phyloP scores from a whole-genome alignment of 140 eudicot species.

The Oenanthe javanica region DNA sequence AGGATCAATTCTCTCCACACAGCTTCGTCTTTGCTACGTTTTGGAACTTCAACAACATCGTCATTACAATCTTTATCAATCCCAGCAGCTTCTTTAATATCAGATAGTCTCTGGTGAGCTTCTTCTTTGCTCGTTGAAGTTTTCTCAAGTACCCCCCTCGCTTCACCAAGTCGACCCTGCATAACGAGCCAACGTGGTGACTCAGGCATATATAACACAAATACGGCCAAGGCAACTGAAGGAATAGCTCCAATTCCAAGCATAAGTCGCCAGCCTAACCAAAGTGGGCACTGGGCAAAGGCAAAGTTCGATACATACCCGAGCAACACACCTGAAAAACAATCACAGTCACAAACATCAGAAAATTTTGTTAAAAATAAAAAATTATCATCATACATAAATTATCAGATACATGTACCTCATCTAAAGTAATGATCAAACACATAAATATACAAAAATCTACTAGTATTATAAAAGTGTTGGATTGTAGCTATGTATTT shows the following conservation, averaged over 20 bases:
- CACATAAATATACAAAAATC: no score
- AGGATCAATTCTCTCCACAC: background rate
- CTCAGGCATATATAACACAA: background rate
- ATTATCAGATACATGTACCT: background rate
- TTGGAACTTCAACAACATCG: background rate
- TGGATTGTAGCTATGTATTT: background rate
- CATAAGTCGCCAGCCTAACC: slow-evolving; percentile 3
- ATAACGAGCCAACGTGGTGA: background rate
- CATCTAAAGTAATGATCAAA: background rate
- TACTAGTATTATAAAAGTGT: background rate
- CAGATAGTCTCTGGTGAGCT: background rate
- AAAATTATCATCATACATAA: background rate
- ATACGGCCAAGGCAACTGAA: background rate
- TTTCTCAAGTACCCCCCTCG: background rate
- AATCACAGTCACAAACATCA: background rate
- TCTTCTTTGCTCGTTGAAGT: background rate
- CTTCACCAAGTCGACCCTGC: background rate
- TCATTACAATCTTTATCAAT: slow-evolving; percentile 5
- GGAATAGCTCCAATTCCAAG: background rate
- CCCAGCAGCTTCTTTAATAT: slow-evolving; percentile 1
- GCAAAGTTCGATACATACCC: background rate
- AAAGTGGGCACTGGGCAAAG: background rate
- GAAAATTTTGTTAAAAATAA: background rate
- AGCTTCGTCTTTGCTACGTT: background rate
- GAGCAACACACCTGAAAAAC: background rate